Evolutionary conservation across 2,329 filamentous ascomycete genomes (phyloP).

Genomic region (Corynespora cassiicola): DNA sequence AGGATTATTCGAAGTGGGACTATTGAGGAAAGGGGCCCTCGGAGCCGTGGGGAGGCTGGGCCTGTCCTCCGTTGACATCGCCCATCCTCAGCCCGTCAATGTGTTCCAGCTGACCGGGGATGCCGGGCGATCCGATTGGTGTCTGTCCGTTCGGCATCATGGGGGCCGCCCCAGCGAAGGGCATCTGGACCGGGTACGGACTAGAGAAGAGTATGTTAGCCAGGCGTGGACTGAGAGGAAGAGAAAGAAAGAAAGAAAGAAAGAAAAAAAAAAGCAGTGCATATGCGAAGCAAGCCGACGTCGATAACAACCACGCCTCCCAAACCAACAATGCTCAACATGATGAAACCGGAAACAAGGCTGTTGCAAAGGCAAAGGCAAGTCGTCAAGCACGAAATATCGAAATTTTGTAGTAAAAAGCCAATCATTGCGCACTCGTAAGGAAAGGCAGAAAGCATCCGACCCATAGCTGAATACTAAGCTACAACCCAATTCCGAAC

Average conservation of each 20-base stretch:
- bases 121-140: constrained; percentile 27
- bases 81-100: constrained; percentile 38
- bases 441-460: constrained; percentile 43
- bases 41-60: constrained; percentile 36
- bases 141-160: constrained; percentile 32
- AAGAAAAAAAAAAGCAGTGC: constrained; percentile 21
- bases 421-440: constrained; percentile 44
- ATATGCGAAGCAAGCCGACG: too few relatives aligned
- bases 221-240: background rate
- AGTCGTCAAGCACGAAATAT: constrained; percentile 33
- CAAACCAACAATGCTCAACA: constrained; percentile 24
- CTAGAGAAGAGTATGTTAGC: constrained; percentile 25
- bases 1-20: constrained; percentile 16
- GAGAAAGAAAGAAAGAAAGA: constrained; percentile 7
- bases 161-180: constrained; percentile 24
- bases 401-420: constrained; percentile 42
- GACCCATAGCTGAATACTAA: constrained; percentile 39
- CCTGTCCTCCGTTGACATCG: too few relatives aligned
- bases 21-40: constrained; percentile 45
- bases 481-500: constrained; percentile 40
- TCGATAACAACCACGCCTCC: constrained; percentile 8
- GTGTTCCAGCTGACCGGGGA: constrained; percentile 34
- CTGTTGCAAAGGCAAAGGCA: constrained; percentile 33
- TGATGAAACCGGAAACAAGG: constrained; percentile 28
- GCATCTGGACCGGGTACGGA: constrained; percentile 32